Base-by-base conservation (phyloP, 441 rosid species). In the Adansonia grandidieri region DNA sequence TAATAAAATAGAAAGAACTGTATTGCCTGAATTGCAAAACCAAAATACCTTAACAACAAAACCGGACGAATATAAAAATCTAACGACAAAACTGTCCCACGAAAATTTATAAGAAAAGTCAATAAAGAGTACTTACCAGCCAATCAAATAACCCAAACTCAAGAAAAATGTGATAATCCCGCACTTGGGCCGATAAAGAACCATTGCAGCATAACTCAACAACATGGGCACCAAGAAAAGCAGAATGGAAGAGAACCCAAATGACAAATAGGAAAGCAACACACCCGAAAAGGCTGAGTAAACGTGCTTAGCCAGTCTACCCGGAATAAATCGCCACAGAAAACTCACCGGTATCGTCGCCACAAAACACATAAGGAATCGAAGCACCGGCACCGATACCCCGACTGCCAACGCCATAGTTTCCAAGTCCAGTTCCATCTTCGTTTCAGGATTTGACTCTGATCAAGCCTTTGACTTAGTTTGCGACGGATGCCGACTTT, bases 81-180 rank as follows among this genome's bases (percentile, higher is more conserved):
- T 20, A 48, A 7, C 58, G 3, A 62, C 2, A 57, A 76, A 64
- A 64, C 1, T 54, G 17, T 72, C 56, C 61, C 72, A 54, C 62
- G 50, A 19, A 60, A 20, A 50, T 40, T 17, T 15, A 20, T 6
- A 44, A 32, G 54, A 63, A 71, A 50, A 10, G 65, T 22, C 2
- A 60, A 56, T 37, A 9, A 56, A 28, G 61, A 47, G 57, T 9
- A 67, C 76, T 57, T 75, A 94, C 99, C 99, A 96, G 81, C 94
- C 99, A 84, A 96, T 94, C 77, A 96, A 96, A 77, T 94, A 94
- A 68, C 89, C 94, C n/a, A 96, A 91, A 17, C 97, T 96, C 19
- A 87, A 44, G 75, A 90, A 76, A 83, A 92, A 96, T 9, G 98
- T 90, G 73, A 91, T 40, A 80, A 89, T 74, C 75, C 99, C 99